Evolutionary conservation across 2,329 filamentous ascomycete genomes (phyloP).

Genomic region (Mycosphaerella arachidis): DNA sequence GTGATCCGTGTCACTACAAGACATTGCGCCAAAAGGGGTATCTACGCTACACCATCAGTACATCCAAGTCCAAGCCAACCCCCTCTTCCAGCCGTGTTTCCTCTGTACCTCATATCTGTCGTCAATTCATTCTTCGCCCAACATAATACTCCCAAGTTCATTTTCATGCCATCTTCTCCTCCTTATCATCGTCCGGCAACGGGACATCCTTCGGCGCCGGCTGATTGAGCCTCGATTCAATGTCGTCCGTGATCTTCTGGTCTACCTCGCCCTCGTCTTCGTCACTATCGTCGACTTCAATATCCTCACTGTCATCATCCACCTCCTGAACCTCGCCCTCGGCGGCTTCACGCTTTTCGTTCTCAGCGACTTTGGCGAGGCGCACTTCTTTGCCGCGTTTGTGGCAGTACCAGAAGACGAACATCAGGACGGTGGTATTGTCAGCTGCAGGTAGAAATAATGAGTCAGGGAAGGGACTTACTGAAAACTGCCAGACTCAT

Average conservation of each 20-base stretch:
- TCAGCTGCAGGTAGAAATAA: conserved; percentile 21
- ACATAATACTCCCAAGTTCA: neutral
- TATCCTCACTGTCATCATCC: conserved; percentile 22
- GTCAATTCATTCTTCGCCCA: neutral
- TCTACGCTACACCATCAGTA: neutral
- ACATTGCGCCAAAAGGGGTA: neutral
- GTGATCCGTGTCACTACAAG: too few species aligned
- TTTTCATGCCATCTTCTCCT: neutral
- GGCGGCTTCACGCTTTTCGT: conserved; percentile 5
- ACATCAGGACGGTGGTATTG: conserved; percentile 64
- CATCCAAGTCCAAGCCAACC: neutral
- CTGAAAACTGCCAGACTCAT: conserved; percentile 85
- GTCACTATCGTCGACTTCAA: conserved; percentile 19
- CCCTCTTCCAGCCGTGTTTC: neutral
- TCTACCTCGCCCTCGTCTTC: conserved; percentile 7
- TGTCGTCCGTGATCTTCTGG: conserved; percentile 1
- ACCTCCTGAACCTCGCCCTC: conserved; percentile 13
- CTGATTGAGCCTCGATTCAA: conserved; percentile 18
- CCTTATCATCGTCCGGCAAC: conserved; percentile 9
- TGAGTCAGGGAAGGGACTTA: conserved; percentile 48
- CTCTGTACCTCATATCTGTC: neutral
- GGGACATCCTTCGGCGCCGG: conserved; percentile 25
- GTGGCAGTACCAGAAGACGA: conserved; percentile 97
- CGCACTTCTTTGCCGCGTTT: conserved; percentile 86
- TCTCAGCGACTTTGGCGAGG: conserved; percentile 45